Evolutionary conservation across 83 land plant species (phyloP).

Genomic region (Isoetes engelmannii): DNA sequence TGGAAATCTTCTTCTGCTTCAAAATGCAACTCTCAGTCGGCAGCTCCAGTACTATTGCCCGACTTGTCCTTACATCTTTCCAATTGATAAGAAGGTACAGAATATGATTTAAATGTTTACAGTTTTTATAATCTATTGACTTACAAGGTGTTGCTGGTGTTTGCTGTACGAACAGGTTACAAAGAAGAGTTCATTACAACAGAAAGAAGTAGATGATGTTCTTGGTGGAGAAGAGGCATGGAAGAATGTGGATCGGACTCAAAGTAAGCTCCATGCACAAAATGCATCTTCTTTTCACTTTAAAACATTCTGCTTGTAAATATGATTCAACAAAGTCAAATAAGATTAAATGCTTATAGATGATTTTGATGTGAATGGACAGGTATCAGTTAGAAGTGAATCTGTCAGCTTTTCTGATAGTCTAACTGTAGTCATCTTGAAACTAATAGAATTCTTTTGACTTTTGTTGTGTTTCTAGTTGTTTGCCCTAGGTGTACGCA

Average conservation of each 20-base stretch:
- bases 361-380: no score
- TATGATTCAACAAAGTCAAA: no score
- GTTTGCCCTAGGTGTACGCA: slow-evolving; percentile 39
- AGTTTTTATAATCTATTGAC: no score
- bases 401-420: no score
- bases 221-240: slow-evolving; percentile 50
- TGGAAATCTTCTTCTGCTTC: slow-evolving; percentile 35
- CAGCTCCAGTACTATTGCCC: slow-evolving; percentile 42
- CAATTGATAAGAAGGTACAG: slow-evolving; percentile 34
- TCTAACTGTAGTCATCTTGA: no score
- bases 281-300: no score
- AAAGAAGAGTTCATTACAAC: slow-evolving; percentile 27
- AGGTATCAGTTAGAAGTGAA: no score
- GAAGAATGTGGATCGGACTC: slow-evolving; percentile 45
- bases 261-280: slow-evolving; percentile 18
- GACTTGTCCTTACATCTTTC: slow-evolving; percentile 39
- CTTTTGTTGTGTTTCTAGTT: slow-evolving; percentile 29
- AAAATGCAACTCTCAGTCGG: slow-evolving; percentile 28
- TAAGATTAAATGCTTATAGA: no score
- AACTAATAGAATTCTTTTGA: not conserved
- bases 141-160: no score
- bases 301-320: no score
- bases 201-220: slow-evolving; percentile 48
- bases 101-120: no score
- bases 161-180: slow-evolving; percentile 17